phyloP scores from a whole-genome alignment of 768 basidiomycete genomes.

The Auriscalpium vulgare region DNA sequence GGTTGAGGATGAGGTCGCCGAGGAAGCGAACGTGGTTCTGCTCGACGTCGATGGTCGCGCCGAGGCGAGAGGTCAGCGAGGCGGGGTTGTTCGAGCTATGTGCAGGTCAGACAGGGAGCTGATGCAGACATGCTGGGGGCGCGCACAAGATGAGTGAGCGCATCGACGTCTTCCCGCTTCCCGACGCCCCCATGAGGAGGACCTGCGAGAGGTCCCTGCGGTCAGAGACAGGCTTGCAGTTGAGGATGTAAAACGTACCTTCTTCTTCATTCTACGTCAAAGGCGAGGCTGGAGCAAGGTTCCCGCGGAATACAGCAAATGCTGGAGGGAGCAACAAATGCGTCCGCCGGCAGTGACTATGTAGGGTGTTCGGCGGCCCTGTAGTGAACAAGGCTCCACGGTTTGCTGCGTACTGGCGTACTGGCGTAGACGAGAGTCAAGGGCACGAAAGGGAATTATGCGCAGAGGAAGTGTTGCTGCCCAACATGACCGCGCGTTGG shows the following conservation, averaged over 20 bases:
- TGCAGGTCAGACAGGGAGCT: conserved; percentile 4
- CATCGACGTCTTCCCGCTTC: conserved; percentile 96
- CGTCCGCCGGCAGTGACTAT: too few relatives aligned
- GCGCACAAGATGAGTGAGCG: conserved; percentile 96
- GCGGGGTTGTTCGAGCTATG: conserved; percentile 92
- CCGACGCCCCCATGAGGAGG: conserved; percentile 95
- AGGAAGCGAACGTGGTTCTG: conserved; percentile 97
- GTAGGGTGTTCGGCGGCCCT: too few relatives aligned
- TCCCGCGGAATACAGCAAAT: too few relatives aligned
- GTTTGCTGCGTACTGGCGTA: too few relatives aligned
- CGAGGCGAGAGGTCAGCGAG: conserved; percentile 81
- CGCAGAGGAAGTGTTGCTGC: too few relatives aligned
- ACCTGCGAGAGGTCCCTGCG: conserved; percentile 46
- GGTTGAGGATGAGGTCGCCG: conserved; percentile 89
- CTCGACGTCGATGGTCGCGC: conserved; percentile 97
- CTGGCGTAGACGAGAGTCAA: too few relatives aligned
- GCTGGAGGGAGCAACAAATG: too few relatives aligned
- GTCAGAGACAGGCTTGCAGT: background rate
- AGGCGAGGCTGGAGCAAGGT: background rate
- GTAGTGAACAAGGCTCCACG: too few relatives aligned
- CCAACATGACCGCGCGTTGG: too few relatives aligned
- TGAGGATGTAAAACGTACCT: conserved; percentile 14
- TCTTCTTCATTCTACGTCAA: conserved; percentile 27
- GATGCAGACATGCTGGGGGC: conserved; percentile 2
- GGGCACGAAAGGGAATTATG: too few relatives aligned